These are phyloP conservation scores for Candida palmyrensis DNA, from an alignment of 805 yeast genomes.

Conservation along the genomic window DNA sequence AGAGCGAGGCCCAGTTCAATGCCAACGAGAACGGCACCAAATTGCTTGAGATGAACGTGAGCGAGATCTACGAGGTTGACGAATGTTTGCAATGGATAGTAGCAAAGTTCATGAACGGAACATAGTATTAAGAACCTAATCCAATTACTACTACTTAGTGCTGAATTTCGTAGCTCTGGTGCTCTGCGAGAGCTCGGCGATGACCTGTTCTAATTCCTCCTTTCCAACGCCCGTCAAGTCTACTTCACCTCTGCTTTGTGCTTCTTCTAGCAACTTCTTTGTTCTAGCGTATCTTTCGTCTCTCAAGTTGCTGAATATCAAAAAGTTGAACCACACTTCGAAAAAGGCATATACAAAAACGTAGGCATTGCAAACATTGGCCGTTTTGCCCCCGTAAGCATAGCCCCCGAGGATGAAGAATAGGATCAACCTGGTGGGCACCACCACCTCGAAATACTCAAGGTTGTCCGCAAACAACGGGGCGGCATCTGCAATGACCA, in stretches of 20 bases:
- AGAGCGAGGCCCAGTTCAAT: constrained; percentile 17
- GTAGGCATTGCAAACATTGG: constrained; percentile 53
- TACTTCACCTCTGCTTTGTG: constrained; percentile 3
- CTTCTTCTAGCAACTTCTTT: constrained; percentile 35
- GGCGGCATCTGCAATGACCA: constrained; percentile 50
- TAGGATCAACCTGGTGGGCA: constrained; percentile 50
- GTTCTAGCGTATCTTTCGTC: constrained; percentile 55
- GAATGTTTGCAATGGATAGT: constrained; percentile 57
- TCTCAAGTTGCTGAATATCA: constrained; percentile 55
- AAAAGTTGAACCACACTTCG: constrained; percentile 67
- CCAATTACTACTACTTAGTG: too few relatives aligned
- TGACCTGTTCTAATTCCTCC: neutral
- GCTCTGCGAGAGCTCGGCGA: neutral
- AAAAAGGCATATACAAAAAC: constrained; percentile 55
- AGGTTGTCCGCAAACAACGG: constrained; percentile 50
- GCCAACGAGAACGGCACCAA: constrained; percentile 28
- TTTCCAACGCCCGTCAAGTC: constrained; percentile 2
- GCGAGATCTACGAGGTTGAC: constrained; percentile 46
- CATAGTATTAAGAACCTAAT: too few relatives aligned
- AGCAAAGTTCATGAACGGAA: constrained; percentile 22
- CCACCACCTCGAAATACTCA: constrained; percentile 52
- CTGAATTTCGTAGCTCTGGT: neutral
- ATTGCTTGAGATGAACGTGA: constrained; percentile 43
- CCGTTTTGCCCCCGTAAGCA: constrained; percentile 42
- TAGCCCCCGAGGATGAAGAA: constrained; percentile 47